Conservation (phyloP, 768 basidiomycete genomes). For the Chiua virens region DNA sequence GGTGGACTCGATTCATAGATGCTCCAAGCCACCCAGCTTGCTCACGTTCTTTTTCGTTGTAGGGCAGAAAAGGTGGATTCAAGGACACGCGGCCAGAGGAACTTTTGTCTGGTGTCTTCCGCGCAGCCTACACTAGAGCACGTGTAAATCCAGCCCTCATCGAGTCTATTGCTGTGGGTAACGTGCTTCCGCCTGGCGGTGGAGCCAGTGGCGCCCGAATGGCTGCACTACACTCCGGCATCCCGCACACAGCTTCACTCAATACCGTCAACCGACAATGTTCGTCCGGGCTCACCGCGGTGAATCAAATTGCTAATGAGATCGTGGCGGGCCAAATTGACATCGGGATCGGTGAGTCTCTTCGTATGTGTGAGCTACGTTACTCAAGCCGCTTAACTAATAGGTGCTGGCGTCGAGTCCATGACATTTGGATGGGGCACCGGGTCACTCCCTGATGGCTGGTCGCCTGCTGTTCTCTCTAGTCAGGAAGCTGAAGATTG, state of each 20-base stretch:
- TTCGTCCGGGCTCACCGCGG: slow-evolving; percentile 80
- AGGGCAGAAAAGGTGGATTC: slow-evolving; percentile 87
- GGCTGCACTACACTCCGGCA: slow-evolving; percentile 83
- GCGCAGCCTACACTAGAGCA: slow-evolving; percentile 66
- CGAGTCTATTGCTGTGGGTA: slow-evolving; percentile 84
- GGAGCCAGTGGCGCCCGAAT: slow-evolving; percentile 83
- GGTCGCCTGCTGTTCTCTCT: slow-evolving; percentile 63
- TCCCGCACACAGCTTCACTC: slow-evolving; percentile 71
- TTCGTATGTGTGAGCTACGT: slow-evolving; percentile 1
- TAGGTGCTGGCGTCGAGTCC: slow-evolving; percentile 85
- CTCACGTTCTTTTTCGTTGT: slow-evolving; percentile 6
- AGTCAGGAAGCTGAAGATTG: slow-evolving; percentile 78
- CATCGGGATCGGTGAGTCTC: slow-evolving; percentile 75
- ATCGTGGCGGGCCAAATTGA: slow-evolving; percentile 81
- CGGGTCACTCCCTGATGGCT: slow-evolving; percentile 52
- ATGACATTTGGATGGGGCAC: slow-evolving; percentile 82
- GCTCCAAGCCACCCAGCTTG: not conserved
- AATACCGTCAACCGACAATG: slow-evolving; percentile 91
- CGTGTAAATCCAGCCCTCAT: slow-evolving; percentile 79
- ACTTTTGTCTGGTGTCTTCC: slow-evolving; percentile 73
- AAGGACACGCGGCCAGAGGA: slow-evolving; percentile 88
- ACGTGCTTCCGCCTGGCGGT: slow-evolving; percentile 84
- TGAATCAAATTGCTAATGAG: slow-evolving; percentile 79
- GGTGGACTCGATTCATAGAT: slow-evolving; percentile 37
- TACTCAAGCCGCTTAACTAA: slow-evolving; percentile 4